Evolutionary conservation across 345 rosid genomes (phyloP).

Genomic region (Eucalyptus pauciflora): DNA sequence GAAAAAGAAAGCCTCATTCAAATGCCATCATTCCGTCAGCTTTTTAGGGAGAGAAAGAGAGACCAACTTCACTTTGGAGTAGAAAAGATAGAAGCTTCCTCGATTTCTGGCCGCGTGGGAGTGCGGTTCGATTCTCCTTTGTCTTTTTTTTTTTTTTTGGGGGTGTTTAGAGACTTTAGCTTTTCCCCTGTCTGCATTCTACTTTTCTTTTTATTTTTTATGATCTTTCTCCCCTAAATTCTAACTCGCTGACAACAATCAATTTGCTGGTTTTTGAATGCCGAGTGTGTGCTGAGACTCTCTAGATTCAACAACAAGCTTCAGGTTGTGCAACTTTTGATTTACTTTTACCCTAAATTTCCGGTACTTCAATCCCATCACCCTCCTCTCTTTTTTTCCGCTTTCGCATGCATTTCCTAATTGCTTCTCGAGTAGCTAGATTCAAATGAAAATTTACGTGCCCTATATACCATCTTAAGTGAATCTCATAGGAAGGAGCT

Average conservation of each 20-base stretch:
- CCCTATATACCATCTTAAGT: background rate
- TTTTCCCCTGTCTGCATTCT: background rate
- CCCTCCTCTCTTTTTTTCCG: background rate
- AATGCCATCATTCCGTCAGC: background rate
- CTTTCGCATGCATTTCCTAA: background rate
- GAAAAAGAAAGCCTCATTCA: background rate
- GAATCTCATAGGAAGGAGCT: background rate
- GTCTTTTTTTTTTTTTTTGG: background rate
- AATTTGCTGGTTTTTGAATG: background rate
- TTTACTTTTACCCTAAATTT: background rate
- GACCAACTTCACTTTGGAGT: background rate
- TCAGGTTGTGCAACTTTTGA: background rate
- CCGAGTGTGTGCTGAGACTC: background rate
- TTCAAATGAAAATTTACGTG: background rate
- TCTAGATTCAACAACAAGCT: background rate
- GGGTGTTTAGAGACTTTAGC: background rate
- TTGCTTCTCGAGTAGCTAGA: background rate
- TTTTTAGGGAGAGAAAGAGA: background rate
- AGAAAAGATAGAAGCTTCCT: constrained; percentile 61
- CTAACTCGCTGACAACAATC: background rate
- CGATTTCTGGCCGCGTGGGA: constrained; percentile 33
- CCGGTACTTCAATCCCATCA: background rate
- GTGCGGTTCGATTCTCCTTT: constrained; percentile 11
- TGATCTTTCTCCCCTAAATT: background rate
- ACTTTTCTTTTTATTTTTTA: background rate